A percentile compares a stretch with the other conserved stretches of the same genome.
phyloP scores from a whole-genome alignment of 768 basidiomycete species.

The Harrya chromipes region DNA sequence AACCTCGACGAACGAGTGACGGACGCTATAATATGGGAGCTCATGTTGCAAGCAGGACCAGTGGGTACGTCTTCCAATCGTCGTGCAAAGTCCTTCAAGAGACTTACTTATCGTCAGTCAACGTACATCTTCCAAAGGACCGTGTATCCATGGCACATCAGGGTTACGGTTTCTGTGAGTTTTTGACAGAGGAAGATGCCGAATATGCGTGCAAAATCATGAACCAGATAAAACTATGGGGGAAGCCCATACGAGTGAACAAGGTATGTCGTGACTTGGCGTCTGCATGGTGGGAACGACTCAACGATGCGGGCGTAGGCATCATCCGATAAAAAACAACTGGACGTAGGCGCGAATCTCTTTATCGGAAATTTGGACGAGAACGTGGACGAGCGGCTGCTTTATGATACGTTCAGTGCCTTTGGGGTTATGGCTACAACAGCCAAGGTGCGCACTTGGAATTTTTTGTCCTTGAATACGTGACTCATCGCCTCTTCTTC shows the following conservation, averaged over 20 bases:
- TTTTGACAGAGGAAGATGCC: slow-evolving; percentile 97
- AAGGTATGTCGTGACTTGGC: slow-evolving; percentile 60
- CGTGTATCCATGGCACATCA: slow-evolving; percentile 98
- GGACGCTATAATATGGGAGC: slow-evolving; percentile 94
- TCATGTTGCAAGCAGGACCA: slow-evolving; percentile 99
- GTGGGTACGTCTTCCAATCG: slow-evolving; percentile 63
- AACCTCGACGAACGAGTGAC: slow-evolving; percentile 95
- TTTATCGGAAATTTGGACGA: slow-evolving; percentile 96
- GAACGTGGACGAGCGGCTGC: slow-evolving; percentile 86
- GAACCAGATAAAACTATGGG: slow-evolving; percentile 99
- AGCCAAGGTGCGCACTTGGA: slow-evolving; percentile 56
- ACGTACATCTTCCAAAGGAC: slow-evolving; percentile 98
- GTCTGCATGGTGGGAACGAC: slow-evolving; percentile 1
- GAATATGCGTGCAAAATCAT: slow-evolving; percentile 99
- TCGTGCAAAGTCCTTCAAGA: neutral
- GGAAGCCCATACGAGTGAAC: slow-evolving; percentile 98
- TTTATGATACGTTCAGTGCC: slow-evolving; percentile 94
- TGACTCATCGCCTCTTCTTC: slow-evolving; percentile 3
- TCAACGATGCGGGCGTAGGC: slow-evolving; percentile 51
- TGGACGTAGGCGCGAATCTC: slow-evolving; percentile 96
- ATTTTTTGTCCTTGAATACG: neutral
- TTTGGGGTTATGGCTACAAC: slow-evolving; percentile 93
- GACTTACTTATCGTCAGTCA: slow-evolving; percentile 51
- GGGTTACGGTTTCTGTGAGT: slow-evolving; percentile 99
- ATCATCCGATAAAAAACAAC: slow-evolving; percentile 95